Evolutionary conservation across 331 rosid genomes (phyloP).

Genomic region (Ulmus americana): DNA sequence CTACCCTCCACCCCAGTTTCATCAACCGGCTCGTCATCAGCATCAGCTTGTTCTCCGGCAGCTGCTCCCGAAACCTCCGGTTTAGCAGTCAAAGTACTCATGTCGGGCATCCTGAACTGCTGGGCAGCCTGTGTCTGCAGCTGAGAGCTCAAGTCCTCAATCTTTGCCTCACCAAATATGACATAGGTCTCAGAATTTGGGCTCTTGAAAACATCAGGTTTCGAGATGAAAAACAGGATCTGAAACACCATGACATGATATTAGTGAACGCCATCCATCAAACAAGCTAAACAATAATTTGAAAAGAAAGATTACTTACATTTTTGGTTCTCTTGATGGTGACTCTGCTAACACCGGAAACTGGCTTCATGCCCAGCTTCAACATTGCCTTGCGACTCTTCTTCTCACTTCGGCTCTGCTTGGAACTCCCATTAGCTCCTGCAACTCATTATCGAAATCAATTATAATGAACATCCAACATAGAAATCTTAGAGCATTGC

Average conservation of each 20-base stretch:
- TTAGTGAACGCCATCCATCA: background rate
- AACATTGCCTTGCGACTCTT: slow-evolving; percentile 84
- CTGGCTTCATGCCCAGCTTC: slow-evolving; percentile 79
- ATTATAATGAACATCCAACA: no score
- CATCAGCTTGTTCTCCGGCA: slow-evolving; percentile 47
- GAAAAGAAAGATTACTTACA: slow-evolving; percentile 26
- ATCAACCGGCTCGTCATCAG: slow-evolving; percentile 69
- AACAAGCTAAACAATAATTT: background rate
- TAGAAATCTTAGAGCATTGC: no score
- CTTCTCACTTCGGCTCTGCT: slow-evolving; percentile 90
- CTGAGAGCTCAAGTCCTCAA: slow-evolving; percentile 87
- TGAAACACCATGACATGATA: slow-evolving; percentile 20
- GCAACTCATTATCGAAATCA: slow-evolving; percentile 22
- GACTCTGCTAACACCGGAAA: slow-evolving; percentile 74
- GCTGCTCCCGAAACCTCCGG: slow-evolving; percentile 41
- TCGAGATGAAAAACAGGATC: slow-evolving; percentile 80
- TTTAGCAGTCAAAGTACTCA: slow-evolving; percentile 52
- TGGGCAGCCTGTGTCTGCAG: slow-evolving; percentile 86
- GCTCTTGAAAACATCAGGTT: slow-evolving; percentile 88
- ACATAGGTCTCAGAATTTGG: slow-evolving; percentile 79
- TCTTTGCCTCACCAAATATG: slow-evolving; percentile 82
- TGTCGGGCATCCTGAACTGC: slow-evolving; percentile 84
- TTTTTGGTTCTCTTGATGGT: slow-evolving; percentile 87
- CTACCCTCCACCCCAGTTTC: slow-evolving; percentile 65
- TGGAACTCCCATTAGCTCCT: slow-evolving; percentile 59